A percentile compares a stretch with the other conserved stretches of the same genome.
These are phyloP conservation scores for Yarrowia deformans DNA, from an alignment of 805 yeast genomes.

Conservation along the genomic window DNA sequence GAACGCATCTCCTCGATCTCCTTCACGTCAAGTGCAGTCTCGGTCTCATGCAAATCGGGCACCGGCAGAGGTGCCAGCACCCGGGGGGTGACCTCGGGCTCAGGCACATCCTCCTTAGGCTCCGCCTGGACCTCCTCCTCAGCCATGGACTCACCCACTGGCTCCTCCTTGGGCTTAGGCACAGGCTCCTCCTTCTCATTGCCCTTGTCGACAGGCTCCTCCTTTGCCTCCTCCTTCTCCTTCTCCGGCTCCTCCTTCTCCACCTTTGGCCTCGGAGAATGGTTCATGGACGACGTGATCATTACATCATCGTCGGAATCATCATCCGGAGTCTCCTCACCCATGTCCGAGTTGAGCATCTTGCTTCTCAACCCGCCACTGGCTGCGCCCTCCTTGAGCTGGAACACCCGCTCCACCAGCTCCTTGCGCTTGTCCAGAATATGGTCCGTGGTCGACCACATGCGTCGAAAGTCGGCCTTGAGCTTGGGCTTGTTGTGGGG, in stretches of 20 bases:
- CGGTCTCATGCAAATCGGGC: too few relatives aligned
- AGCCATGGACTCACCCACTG: not conserved
- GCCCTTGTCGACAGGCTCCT: too few relatives aligned
- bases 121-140: not conserved
- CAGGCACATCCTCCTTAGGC: too few relatives aligned
- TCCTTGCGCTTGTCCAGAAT: slow-evolving; percentile 9
- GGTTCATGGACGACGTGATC: slow-evolving; percentile 22
- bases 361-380: not conserved
- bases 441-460: slow-evolving; percentile 18
- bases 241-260: not conserved
- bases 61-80: too few relatives aligned
- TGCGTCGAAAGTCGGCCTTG: slow-evolving; percentile 10
- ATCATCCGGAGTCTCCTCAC: not conserved
- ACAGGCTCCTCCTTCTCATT: not conserved
- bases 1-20: not conserved
- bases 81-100: not conserved
- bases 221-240: not conserved
- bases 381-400: not conserved
- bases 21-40: too few relatives aligned
- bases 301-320: slow-evolving; percentile 12
- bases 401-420: slow-evolving; percentile 15
- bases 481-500: slow-evolving; percentile 11
- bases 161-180: not conserved
- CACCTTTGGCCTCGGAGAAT: not conserved
- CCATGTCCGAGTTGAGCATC: slow-evolving; percentile 9